A percentile compares a stretch with the other conserved stretches of the same genome.
These are phyloP conservation scores for Nigrospora osmanthi DNA, from an alignment of 2,329 filamentous ascomycete genomes.

Conservation along the genomic window DNA sequence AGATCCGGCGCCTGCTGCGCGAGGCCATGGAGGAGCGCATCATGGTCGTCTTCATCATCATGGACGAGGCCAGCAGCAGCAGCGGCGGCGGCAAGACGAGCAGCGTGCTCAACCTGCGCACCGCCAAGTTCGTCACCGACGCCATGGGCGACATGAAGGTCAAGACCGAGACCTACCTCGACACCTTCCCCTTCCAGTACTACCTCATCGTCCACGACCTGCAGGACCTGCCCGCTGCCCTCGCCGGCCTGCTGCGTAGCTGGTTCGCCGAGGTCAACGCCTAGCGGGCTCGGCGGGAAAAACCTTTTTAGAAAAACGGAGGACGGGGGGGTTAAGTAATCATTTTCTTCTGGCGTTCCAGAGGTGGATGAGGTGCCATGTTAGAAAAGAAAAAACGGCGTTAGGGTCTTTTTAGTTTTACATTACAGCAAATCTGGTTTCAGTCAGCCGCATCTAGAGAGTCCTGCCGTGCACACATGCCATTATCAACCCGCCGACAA, in stretches of 20 bases:
- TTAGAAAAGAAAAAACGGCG: too few species aligned
- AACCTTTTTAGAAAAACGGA: too few species aligned
- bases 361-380: too few species aligned
- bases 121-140: conserved; percentile 73
- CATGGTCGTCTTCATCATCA: conserved; percentile 97
- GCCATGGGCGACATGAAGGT: conserved; percentile 51
- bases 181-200: conserved; percentile 94
- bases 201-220: conserved; percentile 93
- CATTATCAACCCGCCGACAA: too few species aligned
- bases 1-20: conserved; percentile 72
- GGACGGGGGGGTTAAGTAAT: too few species aligned
- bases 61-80: conserved; percentile 52
- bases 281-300: not conserved
- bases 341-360: too few species aligned
- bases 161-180: conserved; percentile 83
- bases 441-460: too few species aligned
- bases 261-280: conserved; percentile 78
- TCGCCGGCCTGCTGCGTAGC: conserved; percentile 82
- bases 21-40: conserved; percentile 89
- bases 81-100: conserved; percentile 31
- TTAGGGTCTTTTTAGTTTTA: too few species aligned
- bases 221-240: conserved; percentile 78
- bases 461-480: too few species aligned
- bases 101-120: conserved; percentile 80
- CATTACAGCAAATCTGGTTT: too few species aligned